Percentiles rank a stretch among this genome's conserved stretches.
Evolutionary conservation across 176 grass and related monocot species (phyloP).

Genomic region (Tuctoria greenei): DNA sequence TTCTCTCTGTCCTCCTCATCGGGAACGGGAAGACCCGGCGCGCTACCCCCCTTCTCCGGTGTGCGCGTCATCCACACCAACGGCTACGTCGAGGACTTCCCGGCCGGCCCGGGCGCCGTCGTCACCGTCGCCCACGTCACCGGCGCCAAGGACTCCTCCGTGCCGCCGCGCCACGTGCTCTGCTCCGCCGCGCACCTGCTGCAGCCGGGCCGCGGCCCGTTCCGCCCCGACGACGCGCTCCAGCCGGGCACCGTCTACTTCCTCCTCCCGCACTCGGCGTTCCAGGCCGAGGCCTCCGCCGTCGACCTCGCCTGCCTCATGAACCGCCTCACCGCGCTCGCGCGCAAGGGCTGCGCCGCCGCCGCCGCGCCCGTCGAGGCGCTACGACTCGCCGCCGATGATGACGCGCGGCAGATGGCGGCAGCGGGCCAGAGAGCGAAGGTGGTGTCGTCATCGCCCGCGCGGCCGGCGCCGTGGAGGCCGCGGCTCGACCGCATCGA

Average conservation of each 20-base stretch:
- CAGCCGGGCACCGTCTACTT: conserved; percentile 82
- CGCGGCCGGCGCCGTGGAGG: conserved; percentile 33
- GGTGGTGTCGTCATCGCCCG: background rate
- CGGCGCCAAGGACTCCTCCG: background rate
- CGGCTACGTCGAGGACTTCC: conserved; percentile 92
- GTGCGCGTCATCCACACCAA: conserved; percentile 96
- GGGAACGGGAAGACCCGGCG: background rate
- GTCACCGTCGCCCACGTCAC: conserved; percentile 64
- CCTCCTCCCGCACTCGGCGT: conserved; percentile 71
- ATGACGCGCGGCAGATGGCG: background rate
- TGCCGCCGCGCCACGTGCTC: conserved; percentile 51
- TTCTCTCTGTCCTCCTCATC: conserved; percentile 18
- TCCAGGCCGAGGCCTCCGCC: conserved; percentile 78
- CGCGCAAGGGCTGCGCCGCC: conserved; percentile 37
- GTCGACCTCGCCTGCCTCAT: conserved; percentile 84
- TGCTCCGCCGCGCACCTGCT: conserved; percentile 73
- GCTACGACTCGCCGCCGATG: conserved; percentile 35
- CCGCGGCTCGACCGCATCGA: conserved; percentile 70
- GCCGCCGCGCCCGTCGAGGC: conserved; percentile 41
- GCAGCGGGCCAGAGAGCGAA: background rate
- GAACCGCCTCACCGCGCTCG: conserved; percentile 73
- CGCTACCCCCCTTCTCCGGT: conserved; percentile 41
- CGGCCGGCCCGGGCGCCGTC: conserved; percentile 32
- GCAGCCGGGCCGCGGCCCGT: conserved; percentile 51
- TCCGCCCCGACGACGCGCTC: conserved; percentile 63